Conservation (phyloP, 192 early-diverging fungal species). For the Rhizoclosmatium globosum region DNA sequence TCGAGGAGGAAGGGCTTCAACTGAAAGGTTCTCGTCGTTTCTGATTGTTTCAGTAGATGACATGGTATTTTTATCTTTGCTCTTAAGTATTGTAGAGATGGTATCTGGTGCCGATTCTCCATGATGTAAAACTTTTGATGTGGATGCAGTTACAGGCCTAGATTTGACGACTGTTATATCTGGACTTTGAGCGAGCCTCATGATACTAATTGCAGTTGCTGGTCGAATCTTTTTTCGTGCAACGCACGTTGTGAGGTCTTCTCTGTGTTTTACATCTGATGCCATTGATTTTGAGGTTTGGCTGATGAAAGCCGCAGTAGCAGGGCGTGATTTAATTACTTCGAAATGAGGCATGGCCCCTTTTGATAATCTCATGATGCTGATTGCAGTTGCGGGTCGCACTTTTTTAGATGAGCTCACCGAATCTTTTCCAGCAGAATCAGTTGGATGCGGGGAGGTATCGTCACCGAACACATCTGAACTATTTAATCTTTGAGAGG, state of each 20-base stretch:
- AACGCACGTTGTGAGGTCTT: slow-evolving; percentile 8
- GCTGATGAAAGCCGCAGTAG: too few species aligned
- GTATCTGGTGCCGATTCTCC: neutral
- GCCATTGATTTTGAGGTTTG: too few species aligned
- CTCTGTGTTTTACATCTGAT: too few species aligned
- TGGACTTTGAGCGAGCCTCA: slow-evolving; percentile 54
- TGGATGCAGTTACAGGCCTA: slow-evolving; percentile 58
- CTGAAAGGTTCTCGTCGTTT: too few species aligned
- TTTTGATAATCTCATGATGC: slow-evolving; percentile 66
- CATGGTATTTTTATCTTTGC: neutral
- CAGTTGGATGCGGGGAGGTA: too few species aligned
- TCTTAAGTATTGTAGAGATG: neutral
- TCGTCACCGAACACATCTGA: too few species aligned
- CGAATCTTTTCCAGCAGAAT: too few species aligned
- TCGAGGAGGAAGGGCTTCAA: neutral
- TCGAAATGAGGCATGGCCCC: too few species aligned
- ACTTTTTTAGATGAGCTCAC: too few species aligned
- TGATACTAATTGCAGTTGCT: slow-evolving; percentile 65
- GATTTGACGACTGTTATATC: slow-evolving; percentile 53
- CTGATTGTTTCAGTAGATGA: neutral
- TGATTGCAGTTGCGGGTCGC: slow-evolving; percentile 65
- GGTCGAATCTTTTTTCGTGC: slow-evolving; percentile 47
- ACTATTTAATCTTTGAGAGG: too few species aligned
- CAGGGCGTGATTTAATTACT: too few species aligned
- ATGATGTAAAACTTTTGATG: too few species aligned